Evolutionary conservation across 805 yeast genomes (phyloP).

Genomic region (Ogataea saltuana): DNA sequence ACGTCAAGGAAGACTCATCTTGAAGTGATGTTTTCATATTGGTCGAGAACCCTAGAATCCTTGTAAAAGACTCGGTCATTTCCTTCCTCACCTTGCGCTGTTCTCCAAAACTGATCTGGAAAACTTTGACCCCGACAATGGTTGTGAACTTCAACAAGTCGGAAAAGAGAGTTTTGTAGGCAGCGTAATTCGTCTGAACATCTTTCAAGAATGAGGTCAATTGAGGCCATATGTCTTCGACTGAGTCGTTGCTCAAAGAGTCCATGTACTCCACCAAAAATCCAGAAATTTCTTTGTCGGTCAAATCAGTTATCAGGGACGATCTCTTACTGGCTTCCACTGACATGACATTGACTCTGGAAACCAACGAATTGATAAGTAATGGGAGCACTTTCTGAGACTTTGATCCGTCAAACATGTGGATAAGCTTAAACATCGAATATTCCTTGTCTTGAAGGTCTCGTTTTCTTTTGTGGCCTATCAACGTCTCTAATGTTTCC

Average conservation of each 20-base stretch:
- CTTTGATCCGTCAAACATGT: conserved; percentile 80
- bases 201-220: conserved; percentile 62
- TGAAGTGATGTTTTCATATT: conserved; percentile 22
- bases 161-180: conserved; percentile 53
- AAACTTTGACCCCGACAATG: conserved; percentile 55
- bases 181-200: conserved; percentile 45
- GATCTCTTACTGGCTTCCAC: conserved; percentile 40
- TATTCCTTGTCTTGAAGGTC: conserved; percentile 19
- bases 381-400: conserved; percentile 73
- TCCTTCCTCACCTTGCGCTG: conserved; percentile 62
- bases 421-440: conserved; percentile 60
- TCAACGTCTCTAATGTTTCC: conserved; percentile 69
- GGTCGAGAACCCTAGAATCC: conserved; percentile 26
- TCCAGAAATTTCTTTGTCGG: conserved; percentile 44
- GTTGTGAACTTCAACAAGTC: conserved; percentile 53
- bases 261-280: conserved; percentile 63
- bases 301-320: conserved; percentile 46
- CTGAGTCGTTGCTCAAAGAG: conserved; percentile 70
- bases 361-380: conserved; percentile 54
- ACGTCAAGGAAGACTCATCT: conserved; percentile 22
- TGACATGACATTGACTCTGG: conserved; percentile 43
- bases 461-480: conserved; percentile 37
- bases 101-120: conserved; percentile 60
- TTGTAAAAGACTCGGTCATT: conserved; percentile 30
- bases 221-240: conserved; percentile 75